A percentile compares a stretch with the other conserved stretches of the same genome.
Evolutionary conservation across 176 grass and related monocot genomes (phyloP).

Genomic region (Aegilops tauschii): DNA sequence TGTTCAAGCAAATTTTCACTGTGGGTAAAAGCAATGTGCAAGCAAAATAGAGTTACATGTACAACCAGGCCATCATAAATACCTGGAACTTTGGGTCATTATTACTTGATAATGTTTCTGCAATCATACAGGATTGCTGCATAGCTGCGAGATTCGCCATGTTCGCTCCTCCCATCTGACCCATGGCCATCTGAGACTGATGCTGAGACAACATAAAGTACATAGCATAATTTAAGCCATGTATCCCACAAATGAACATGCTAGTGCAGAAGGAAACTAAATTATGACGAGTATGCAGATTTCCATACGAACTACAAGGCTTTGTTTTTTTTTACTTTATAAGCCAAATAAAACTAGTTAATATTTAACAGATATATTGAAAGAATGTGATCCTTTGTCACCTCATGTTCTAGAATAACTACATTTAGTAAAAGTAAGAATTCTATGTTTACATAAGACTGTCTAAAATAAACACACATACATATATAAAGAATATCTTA

Average conservation of each 20-base stretch:
- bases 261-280: slow-evolving; percentile 9
- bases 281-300: not conserved
- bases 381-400: slow-evolving; percentile 5
- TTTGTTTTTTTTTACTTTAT: not conserved
- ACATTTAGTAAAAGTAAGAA: not conserved
- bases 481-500: not conserved
- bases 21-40: not conserved
- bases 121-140: slow-evolving; percentile 94
- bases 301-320: not conserved
- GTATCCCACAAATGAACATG: slow-evolving; percentile 12
- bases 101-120: slow-evolving; percentile 83
- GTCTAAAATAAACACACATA: too few relatives aligned
- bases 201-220: slow-evolving; percentile 50
- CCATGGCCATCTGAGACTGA: slow-evolving; percentile 79
- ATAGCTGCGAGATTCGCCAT: slow-evolving; percentile 71
- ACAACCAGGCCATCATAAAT: slow-evolving; percentile 7
- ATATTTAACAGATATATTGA: not conserved
- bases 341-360: not conserved
- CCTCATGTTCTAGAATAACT: not conserved
- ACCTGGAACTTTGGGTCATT: slow-evolving; percentile 97
- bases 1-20: slow-evolving; percentile 23
- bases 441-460: too few relatives aligned
- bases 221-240: slow-evolving; percentile 16
- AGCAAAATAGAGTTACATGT: slow-evolving; percentile 22
- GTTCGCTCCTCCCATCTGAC: slow-evolving; percentile 53